phyloP scores from a whole-genome alignment of 306 rosid species.

The Dryas drummondii region DNA sequence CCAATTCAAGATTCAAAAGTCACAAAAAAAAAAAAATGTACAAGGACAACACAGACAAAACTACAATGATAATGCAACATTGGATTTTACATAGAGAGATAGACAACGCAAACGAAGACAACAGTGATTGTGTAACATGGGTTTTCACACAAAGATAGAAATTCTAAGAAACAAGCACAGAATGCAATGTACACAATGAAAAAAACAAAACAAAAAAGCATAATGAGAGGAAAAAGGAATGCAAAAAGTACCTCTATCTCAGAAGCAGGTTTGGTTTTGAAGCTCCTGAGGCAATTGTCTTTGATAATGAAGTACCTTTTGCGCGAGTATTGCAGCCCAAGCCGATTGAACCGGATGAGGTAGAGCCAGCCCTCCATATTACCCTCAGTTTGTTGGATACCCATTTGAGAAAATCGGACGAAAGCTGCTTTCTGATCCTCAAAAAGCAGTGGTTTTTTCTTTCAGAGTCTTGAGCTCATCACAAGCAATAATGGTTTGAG shows the following conservation, averaged over 20 bases:
- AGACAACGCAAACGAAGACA: not conserved
- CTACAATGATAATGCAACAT: not conserved
- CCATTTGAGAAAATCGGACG: conserved; percentile 36
- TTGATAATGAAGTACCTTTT: conserved; percentile 66
- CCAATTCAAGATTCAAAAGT: not conserved
- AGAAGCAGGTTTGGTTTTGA: conserved; percentile 56
- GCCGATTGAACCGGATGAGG: conserved; percentile 55
- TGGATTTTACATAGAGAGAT: no score
- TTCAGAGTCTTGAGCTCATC: not conserved
- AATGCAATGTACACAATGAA: not conserved
- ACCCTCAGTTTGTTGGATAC: conserved; percentile 33
- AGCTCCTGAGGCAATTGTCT: conserved; percentile 61
- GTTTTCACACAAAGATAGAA: not conserved
- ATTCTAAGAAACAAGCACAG: not conserved
- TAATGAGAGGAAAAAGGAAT: conserved; percentile 2
- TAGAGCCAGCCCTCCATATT: conserved; percentile 91
- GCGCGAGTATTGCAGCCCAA: conserved; percentile 59
- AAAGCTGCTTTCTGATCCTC: not conserved
- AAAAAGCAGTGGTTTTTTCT: conserved; percentile 1
- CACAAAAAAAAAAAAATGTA: not conserved
- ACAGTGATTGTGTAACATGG: conserved; percentile 3
- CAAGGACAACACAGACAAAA: not conserved
- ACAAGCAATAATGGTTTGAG: not conserved
- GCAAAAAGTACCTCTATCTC: conserved; percentile 43
- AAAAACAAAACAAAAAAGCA: not conserved